Evolutionary conservation across 306 rosid genomes (phyloP).

Genomic region (Casuarina cunninghamiana): DNA sequence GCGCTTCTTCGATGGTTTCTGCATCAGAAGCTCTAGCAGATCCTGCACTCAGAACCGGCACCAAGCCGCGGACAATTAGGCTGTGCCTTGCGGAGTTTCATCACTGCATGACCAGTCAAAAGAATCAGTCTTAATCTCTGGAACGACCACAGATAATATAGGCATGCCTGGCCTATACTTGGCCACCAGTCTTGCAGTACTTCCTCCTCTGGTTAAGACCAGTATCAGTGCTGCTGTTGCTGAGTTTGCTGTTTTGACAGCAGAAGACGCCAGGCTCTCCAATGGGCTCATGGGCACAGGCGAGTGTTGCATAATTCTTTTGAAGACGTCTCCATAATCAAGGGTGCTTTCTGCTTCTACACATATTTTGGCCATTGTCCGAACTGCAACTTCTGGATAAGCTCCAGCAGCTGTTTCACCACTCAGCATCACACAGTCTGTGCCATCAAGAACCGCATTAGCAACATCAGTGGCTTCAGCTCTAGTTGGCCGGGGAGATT

Average conservation of each 20-base stretch:
- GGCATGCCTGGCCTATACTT: constrained; percentile 98
- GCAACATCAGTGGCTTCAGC: constrained; percentile 86
- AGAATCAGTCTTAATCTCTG: constrained; percentile 83
- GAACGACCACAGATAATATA: constrained; percentile 93
- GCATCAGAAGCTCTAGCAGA: constrained; percentile 91
- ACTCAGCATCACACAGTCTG: constrained; percentile 93
- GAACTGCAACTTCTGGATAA: constrained; percentile 82
- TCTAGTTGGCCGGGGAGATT: constrained; percentile 75
- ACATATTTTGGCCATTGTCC: constrained; percentile 82
- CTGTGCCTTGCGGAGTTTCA: constrained; percentile 97
- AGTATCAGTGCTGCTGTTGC: constrained; percentile 73
- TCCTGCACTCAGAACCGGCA: constrained; percentile 82
- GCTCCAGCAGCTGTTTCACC: constrained; percentile 97
- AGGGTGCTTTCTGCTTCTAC: constrained; percentile 82
- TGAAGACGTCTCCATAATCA: constrained; percentile 73
- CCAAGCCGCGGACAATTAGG: constrained; percentile 92
- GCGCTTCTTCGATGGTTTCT: constrained; percentile 90
- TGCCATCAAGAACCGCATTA: constrained; percentile 90
- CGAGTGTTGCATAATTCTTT: constrained; percentile 82
- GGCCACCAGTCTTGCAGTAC: constrained; percentile 93
- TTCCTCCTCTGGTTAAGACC: constrained; percentile 83
- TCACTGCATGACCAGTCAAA: constrained; percentile 97
- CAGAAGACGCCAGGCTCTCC: constrained; percentile 90
- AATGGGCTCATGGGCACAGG: constrained; percentile 88
- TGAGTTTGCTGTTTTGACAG: constrained; percentile 81